Evolutionary conservation across 306 rosid genomes (phyloP), one percentile per base, ranked within the genome.

Genomic region (Citrullus colocynthis): DNA sequence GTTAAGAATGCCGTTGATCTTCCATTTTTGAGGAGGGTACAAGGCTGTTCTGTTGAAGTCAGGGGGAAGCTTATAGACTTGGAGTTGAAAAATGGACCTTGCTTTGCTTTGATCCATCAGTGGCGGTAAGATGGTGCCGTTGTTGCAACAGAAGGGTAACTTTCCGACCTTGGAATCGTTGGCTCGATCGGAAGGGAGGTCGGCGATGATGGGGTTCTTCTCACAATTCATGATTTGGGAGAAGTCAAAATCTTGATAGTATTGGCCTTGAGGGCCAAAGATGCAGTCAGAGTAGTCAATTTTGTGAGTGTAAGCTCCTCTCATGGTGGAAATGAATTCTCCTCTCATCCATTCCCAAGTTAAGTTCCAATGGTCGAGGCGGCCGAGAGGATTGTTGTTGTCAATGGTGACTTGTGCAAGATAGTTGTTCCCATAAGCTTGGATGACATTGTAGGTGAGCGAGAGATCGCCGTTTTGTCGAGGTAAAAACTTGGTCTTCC

Each of bases 341-440:
- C 96, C 97, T 1, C 76, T 78, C 78, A 78, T 87, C 98, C 98
- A 94, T 57, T 94, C 96, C 93, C 94, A 94, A 7, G 98, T 86
- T 6, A 94, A 8, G 80, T 94, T 94, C 97, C 98, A 91, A 21
- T 88, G 96, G 63, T 94, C 98, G 0, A 94, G 94, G 14, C 98
- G 90, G 28, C 97, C 96, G 1, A 94, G 57, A 0, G 97, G 93
- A 82, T 90, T 86, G 61, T 75, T 20, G 87, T 92, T 89, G 61
- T 94, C 97, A 2, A 94, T 83, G 60, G 90, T 91, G 1, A 94
- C 84, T 49, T 94, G 95, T 2, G 78, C 97, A 0, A 80, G 84
- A 78, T 94, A 94, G 88, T 60, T 94, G 30, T 49, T 83, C 17
- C 82, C 30, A 67, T 44, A 85, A 10, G 97, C 81, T 83, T 94